Evolutionary conservation across 441 rosid species (phyloP).

Genomic region (Mallotus japonicus): DNA sequence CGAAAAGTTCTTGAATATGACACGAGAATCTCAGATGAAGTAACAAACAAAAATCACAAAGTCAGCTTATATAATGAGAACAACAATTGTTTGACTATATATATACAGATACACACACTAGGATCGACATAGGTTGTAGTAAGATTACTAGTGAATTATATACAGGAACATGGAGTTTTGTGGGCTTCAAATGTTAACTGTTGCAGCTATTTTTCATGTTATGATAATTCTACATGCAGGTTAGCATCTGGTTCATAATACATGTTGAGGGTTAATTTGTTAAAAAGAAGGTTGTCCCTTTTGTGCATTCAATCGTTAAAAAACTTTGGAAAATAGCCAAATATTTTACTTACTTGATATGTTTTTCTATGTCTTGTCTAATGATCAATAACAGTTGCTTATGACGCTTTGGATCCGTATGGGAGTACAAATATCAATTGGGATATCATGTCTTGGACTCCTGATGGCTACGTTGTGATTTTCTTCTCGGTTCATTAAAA

Average conservation of each 20-base stretch:
- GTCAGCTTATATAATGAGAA: not conserved
- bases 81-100: no score
- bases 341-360: not conserved
- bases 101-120: not conserved
- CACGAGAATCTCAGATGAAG: conserved; percentile 1
- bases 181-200: not conserved
- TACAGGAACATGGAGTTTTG: not conserved
- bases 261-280: no score
- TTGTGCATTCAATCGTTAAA: no score
- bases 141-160: not conserved
- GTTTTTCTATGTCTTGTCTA: not conserved
- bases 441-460: conserved; percentile 66
- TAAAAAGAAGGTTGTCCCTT: no score
- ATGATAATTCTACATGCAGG: conserved; percentile 8
- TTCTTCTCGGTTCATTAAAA: not conserved
- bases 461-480: conserved; percentile 75
- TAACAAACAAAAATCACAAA: conserved; percentile 8
- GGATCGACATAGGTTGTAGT: not conserved
- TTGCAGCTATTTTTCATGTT: not conserved
- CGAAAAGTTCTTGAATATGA: not conserved
- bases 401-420: conserved; percentile 71
- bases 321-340: no score
- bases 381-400: conserved; percentile 33
- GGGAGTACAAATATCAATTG: conserved; percentile 76
- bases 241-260: not conserved